Conservation (phyloP, 345 rosid genomes). For the Mercurialis annua region DNA sequence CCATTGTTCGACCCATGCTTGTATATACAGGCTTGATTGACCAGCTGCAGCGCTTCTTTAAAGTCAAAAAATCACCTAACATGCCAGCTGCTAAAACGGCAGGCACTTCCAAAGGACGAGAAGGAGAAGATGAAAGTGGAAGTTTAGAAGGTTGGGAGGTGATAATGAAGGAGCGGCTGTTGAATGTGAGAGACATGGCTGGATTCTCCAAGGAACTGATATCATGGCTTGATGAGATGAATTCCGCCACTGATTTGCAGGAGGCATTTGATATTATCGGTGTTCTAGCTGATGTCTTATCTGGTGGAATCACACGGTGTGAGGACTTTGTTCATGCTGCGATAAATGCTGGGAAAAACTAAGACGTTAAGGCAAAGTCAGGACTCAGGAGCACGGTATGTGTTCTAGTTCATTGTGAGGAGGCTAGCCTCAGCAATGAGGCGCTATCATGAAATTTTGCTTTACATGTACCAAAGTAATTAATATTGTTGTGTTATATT, state of each 20-base stretch:
- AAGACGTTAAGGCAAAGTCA: constrained; percentile 13
- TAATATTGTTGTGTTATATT: background rate
- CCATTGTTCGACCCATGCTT: constrained; percentile 72
- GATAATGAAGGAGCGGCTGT: constrained; percentile 66
- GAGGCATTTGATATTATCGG: constrained; percentile 88
- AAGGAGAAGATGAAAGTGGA: constrained; percentile 42
- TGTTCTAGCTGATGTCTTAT: constrained; percentile 64
- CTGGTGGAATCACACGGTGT: constrained; percentile 57
- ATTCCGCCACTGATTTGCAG: constrained; percentile 65
- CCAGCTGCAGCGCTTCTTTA: constrained; percentile 80
- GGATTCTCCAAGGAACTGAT: constrained; percentile 80
- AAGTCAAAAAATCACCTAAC: constrained; percentile 49
- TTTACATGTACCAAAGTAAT: background rate
- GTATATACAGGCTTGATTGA: constrained; percentile 87
- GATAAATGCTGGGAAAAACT: constrained; percentile 56
- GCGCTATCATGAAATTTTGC: background rate
- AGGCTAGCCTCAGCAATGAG: background rate
- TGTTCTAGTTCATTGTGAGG: background rate
- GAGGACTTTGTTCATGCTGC: constrained; percentile 81
- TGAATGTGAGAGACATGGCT: constrained; percentile 74
- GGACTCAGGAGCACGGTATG: constrained; percentile 25
- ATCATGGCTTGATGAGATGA: constrained; percentile 83
- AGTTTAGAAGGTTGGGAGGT: constrained; percentile 74
- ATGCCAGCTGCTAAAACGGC: constrained; percentile 28
- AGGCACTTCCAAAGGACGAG: constrained; percentile 36